Evolutionary conservation across 495 filamentous ascomycete genomes (phyloP).

Genomic region (Daldinia decipiens): DNA sequence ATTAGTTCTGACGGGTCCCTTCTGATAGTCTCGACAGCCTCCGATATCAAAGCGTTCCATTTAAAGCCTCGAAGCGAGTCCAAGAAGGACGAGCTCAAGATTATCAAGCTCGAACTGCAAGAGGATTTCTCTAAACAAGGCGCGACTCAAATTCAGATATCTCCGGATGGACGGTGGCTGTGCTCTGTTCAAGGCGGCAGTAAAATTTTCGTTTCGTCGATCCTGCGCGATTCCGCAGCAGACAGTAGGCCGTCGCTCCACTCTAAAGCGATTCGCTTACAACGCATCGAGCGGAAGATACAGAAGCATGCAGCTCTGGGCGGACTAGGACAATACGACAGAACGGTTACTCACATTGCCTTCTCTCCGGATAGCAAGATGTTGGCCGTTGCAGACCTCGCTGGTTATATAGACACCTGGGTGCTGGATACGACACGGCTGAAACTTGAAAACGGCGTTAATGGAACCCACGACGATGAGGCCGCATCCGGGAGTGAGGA

Average conservation of each 20-base stretch:
- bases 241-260: conserved; percentile 53
- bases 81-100: conserved; percentile 65
- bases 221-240: conserved; percentile 37
- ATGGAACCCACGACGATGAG: conserved; percentile 44
- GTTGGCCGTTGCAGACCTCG: conserved; percentile 79
- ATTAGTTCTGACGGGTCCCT: conserved; percentile 78
- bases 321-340: conserved; percentile 79
- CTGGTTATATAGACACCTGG: conserved; percentile 90
- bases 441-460: conserved; percentile 51
- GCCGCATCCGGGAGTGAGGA: conserved; percentile 64
- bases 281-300: conserved; percentile 65
- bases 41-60: conserved; percentile 82
- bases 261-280: conserved; percentile 63
- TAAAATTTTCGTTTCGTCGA: conserved; percentile 71
- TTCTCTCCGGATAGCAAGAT: conserved; percentile 87
- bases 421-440: conserved; percentile 62
- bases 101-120: conserved; percentile 74
- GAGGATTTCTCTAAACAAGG: conserved; percentile 61
- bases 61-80: conserved; percentile 57
- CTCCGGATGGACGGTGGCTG: conserved; percentile 76
- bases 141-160: conserved; percentile 78
- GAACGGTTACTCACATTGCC: conserved; percentile 74
- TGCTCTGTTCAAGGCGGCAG: conserved; percentile 83
- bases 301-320: conserved; percentile 69
- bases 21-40: conserved; percentile 78